Base-by-base conservation (phyloP, 1,284 basidiomycete genomes). In the Heterobasidion parviporum region DNA sequence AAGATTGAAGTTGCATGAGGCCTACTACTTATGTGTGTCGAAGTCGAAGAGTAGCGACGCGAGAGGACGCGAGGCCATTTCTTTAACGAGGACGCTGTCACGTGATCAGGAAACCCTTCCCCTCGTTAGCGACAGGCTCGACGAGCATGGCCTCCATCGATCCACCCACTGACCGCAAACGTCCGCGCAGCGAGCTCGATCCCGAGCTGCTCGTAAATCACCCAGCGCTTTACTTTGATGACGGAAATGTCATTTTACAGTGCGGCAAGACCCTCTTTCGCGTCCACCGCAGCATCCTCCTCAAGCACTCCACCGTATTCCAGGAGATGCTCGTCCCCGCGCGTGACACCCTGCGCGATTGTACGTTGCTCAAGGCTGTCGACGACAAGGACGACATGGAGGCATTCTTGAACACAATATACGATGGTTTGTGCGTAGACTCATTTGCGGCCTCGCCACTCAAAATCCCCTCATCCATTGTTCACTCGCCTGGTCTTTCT, bases 171-270 rank as follows among this genome's bases (percentile, higher is more conserved):
- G 54, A 48, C 16, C 54, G 54, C 35, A 54, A 50, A 26, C 46
- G 46, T 8, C 54, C 54, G 5, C 46, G 54, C 9, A 35, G 20
- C 35, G 46, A 54, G 38, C 5, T 20, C 33, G 46, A 54, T 35
- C 16, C 46, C 16, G 54, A 54, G 54, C 15, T 41, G 9, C 49
- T 50, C 46, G 9, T n/a, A 26, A 59, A 55, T 43, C 59, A 59
- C 45, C 57, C 60, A 1, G 56, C 54, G 2, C 55, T 60, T 15
- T 61, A 58, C 54, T 60, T 57, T 48, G 59, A 61, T 20, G 60
- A 61, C 44, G 60, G 60, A 14, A 60, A 60, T 41, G 45, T 58
- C 26, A 54, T 61, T 20, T 43, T 61, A 15, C 50, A 49, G 51
- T 56, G 50, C 20, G 41, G 46, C 33, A 58, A 57, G 15, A 60